A percentile compares a stretch with the other conserved stretches of the same genome.
Evolutionary conservation across 108 stramenopile species (phyloP).

Genomic region (Hondaea fermentalgiana): DNA sequence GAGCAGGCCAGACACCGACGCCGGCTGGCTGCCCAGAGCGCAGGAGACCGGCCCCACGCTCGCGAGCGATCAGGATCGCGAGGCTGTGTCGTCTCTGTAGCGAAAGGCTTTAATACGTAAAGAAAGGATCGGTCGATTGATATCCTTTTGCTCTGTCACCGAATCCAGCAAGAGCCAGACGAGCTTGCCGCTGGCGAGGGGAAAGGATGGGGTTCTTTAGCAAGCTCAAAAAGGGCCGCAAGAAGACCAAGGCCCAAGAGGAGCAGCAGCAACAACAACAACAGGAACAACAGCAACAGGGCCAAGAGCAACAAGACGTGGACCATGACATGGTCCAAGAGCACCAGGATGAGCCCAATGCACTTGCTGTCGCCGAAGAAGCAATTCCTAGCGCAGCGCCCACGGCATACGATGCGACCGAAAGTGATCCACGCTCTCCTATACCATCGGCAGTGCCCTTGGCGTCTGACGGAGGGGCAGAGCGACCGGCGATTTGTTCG

Average conservation of each 20-base stretch:
- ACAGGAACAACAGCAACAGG: not conserved
- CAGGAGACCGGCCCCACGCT: no score
- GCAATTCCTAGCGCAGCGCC: not conserved
- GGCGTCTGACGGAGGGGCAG: not conserved
- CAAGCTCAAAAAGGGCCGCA: conserved; percentile 9
- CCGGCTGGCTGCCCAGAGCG: no score
- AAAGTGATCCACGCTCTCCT: not conserved
- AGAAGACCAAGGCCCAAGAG: not conserved
- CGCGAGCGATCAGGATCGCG: no score
- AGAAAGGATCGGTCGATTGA: no score
- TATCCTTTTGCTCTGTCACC: no score
- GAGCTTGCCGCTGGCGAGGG: no score
- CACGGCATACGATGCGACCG: not conserved
- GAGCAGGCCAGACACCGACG: no score
- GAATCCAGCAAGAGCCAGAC: no score
- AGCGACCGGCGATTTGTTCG: not conserved
- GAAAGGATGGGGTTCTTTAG: not conserved
- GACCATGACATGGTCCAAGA: not conserved
- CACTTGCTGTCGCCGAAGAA: not conserved
- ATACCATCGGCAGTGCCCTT: not conserved
- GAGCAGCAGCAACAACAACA: not conserved
- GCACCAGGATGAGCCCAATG: not conserved
- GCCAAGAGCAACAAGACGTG: not conserved
- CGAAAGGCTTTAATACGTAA: no score
- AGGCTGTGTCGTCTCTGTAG: no score